Evolutionary conservation across 2,329 filamentous ascomycete species (phyloP).

Genomic region (Xylaria multiplex): DNA sequence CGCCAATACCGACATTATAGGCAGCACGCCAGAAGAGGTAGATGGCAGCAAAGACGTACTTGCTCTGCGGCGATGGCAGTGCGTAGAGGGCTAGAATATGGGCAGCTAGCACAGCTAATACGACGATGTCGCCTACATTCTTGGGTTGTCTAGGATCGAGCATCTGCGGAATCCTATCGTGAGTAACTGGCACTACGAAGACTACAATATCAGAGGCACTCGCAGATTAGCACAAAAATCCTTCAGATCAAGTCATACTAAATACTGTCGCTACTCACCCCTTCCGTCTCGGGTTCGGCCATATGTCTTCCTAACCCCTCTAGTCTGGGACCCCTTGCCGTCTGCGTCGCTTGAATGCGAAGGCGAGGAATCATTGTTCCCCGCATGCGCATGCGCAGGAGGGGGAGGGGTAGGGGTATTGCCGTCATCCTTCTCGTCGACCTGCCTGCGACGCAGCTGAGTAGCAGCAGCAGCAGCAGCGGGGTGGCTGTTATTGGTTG

Average conservation of each 20-base stretch:
- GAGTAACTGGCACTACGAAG: conserved; percentile 93
- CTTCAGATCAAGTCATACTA: not conserved
- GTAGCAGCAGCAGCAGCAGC: conserved; percentile 34
- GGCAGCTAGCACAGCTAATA: conserved; percentile 79
- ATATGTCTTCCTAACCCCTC: conserved; percentile 75
- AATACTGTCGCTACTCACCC: conserved; percentile 66
- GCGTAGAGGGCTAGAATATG: conserved; percentile 79
- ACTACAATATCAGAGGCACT: conserved; percentile 63
- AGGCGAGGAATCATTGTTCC: conserved; percentile 8
- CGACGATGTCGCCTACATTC: conserved; percentile 85
- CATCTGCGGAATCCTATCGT: conserved; percentile 99
- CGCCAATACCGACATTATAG: conserved; percentile 95
- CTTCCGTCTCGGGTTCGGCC: conserved; percentile 90
- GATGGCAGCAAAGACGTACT: conserved; percentile 80
- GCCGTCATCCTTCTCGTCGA: conserved; percentile 32
- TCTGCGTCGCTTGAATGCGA: conserved; percentile 21
- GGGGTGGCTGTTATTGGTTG: conserved; percentile 30
- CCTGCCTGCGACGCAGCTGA: conserved; percentile 46
- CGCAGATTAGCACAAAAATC: conserved; percentile 15
- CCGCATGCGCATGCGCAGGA: conserved; percentile 35
- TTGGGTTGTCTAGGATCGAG: conserved; percentile 95
- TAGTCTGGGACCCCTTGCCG: conserved; percentile 31
- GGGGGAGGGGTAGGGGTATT: conserved; percentile 29
- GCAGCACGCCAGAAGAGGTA: conserved; percentile 93
- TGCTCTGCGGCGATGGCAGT: conserved; percentile 75